These are phyloP conservation scores for Colletotrichum scovillei DNA, from an alignment of 2,329 filamentous ascomycete genomes.

Conservation along the genomic window DNA sequence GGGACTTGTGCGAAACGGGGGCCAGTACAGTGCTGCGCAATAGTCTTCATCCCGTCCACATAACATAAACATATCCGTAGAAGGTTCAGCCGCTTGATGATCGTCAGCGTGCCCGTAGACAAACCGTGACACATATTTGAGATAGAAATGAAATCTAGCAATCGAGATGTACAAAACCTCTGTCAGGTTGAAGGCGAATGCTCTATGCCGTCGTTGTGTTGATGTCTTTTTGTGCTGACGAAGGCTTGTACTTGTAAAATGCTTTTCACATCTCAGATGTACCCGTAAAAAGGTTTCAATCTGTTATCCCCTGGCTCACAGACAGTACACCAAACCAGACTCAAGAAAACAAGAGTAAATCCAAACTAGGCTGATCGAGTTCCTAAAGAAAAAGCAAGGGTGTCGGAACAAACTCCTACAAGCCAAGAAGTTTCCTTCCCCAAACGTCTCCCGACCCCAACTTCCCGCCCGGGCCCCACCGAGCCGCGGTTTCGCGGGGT, in stretches of 20 bases:
- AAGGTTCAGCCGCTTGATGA: conserved; percentile 14
- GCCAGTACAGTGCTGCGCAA: conserved; percentile 5
- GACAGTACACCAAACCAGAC: too few relatives aligned
- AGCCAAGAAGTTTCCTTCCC: not conserved
- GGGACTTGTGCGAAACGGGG: not conserved
- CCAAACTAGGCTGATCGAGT: not conserved
- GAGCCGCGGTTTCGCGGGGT: conserved; percentile 3
- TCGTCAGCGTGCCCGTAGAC: conserved; percentile 29
- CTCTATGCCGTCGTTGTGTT: not conserved
- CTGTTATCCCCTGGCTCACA: too few relatives aligned
- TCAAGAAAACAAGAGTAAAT: not conserved
- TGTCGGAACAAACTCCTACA: not conserved
- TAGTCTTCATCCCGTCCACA: conserved; percentile 17
- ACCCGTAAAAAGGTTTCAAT: not conserved
- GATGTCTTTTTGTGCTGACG: too few relatives aligned
- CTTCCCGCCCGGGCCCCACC: not conserved
- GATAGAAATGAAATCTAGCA: conserved; percentile 33
- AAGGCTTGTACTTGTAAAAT: not conserved
- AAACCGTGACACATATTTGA: conserved; percentile 6
- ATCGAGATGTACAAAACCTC: conserved; percentile 19
- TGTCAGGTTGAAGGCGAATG: not conserved
- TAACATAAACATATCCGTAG: conserved; percentile 24
- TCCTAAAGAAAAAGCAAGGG: not conserved
- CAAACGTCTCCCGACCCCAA: not conserved
- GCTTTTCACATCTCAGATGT: not conserved